These are phyloP conservation scores for Xerocomus amazonicus DNA, from an alignment of 1,284 basidiomycete species.

Conservation along the genomic window DNA sequence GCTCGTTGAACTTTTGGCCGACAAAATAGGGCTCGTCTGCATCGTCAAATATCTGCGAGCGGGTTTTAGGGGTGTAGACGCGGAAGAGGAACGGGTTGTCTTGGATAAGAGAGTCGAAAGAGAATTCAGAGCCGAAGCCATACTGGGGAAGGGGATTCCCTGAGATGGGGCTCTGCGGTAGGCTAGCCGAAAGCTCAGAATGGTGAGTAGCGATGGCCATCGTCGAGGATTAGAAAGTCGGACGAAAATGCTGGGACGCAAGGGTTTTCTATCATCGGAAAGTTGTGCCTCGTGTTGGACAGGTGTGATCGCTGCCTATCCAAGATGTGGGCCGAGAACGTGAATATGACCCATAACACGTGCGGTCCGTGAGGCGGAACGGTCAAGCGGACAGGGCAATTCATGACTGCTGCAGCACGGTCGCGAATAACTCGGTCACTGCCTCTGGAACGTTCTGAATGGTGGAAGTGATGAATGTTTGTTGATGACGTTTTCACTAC, in stretches of 20 bases:
- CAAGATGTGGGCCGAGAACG: conserved; percentile 7
- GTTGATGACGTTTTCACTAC: too few relatives aligned
- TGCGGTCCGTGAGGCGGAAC: conserved; percentile 13
- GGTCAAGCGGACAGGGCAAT: background rate
- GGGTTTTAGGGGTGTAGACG: conserved; percentile 67
- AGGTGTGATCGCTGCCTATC: conserved; percentile 35
- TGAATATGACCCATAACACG: conserved; percentile 24
- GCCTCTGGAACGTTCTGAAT: background rate
- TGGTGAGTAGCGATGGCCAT: conserved; percentile 22
- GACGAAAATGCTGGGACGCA: conserved; percentile 5
- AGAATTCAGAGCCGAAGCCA: conserved; percentile 60
- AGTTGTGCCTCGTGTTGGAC: conserved; percentile 29
- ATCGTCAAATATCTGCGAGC: conserved; percentile 48
- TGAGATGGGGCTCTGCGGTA: conserved; percentile 23
- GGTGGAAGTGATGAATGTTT: too few relatives aligned
- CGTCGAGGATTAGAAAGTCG: conserved; percentile 17
- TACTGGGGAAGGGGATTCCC: conserved; percentile 55
- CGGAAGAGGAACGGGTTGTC: conserved; percentile 73
- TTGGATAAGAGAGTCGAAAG: conserved; percentile 57
- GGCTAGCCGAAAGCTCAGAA: conserved; percentile 15
- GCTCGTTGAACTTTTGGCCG: conserved; percentile 57
- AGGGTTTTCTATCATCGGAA: conserved; percentile 29
- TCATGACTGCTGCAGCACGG: background rate
- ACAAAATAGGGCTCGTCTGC: conserved; percentile 56
- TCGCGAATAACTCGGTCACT: background rate